Conservation (phyloP, 148 eudicot species). For the Rhododendron ovatum region DNA sequence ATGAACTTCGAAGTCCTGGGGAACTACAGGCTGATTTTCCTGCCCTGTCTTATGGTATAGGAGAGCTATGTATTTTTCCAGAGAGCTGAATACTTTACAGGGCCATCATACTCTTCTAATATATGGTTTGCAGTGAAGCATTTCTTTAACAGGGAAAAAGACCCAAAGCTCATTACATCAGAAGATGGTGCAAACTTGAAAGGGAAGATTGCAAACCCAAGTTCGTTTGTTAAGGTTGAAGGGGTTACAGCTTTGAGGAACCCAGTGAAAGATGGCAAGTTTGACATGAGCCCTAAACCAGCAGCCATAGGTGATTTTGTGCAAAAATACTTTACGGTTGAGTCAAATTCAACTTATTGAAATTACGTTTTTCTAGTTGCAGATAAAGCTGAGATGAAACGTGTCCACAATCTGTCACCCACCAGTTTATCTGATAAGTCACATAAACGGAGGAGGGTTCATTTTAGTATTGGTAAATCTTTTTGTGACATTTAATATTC, state of each 20-base stretch:
- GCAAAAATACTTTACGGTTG: not conserved
- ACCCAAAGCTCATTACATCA: constrained; percentile 2
- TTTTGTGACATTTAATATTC: not conserved
- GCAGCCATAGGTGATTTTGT: not conserved
- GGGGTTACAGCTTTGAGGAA: constrained; percentile 5
- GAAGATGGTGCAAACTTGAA: constrained; percentile 1
- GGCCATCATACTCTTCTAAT: not conserved
- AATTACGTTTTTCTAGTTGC: not conserved
- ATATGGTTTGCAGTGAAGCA: constrained; percentile 21
- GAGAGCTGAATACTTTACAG: not conserved
- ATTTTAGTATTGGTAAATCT: constrained; percentile 4
- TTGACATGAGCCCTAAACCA: not conserved
- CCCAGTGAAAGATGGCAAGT: constrained; percentile 3
- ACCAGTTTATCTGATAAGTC: constrained; percentile 4
- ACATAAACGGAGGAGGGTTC: constrained; percentile 14
- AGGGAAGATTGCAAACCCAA: not conserved
- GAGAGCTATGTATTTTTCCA: not conserved
- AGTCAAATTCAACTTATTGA: not conserved
- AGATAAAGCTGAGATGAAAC: not conserved
- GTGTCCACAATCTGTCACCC: not conserved
- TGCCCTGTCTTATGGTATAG: not conserved
- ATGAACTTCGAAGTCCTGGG: not conserved
- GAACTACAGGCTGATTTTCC: not conserved
- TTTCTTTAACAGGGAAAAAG: constrained; percentile 17
- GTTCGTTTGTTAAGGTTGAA: constrained; percentile 3